A percentile compares a stretch with the other conserved stretches of the same genome.
Conservation (phyloP, 1,284 basidiomycete species). For the Coniophora puteana region DNA sequence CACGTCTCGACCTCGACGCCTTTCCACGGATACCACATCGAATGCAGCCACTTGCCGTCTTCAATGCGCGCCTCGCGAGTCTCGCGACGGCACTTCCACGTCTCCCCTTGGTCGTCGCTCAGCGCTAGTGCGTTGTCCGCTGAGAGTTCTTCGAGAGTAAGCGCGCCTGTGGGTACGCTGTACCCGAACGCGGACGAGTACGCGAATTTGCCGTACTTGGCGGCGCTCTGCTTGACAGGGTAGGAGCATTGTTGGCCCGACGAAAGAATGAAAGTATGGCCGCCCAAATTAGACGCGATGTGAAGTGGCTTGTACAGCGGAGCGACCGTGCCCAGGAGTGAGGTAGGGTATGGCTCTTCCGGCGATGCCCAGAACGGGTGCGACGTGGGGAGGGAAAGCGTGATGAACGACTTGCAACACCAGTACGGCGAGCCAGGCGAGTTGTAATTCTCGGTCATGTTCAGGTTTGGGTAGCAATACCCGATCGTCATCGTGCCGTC, state of each 20-base stretch:
- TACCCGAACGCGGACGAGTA: constrained; percentile 77
- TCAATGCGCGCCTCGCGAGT: constrained; percentile 64
- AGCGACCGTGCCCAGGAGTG: constrained; percentile 42
- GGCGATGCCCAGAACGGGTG: constrained; percentile 70
- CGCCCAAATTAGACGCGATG: constrained; percentile 58
- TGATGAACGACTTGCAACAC: constrained; percentile 76
- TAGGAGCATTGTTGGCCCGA: constrained; percentile 80
- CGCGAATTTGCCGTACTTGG: constrained; percentile 76
- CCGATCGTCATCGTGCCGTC: constrained; percentile 76
- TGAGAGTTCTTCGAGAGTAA: constrained; percentile 68
- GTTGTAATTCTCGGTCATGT: constrained; percentile 79
- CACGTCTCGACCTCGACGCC: constrained; percentile 75
- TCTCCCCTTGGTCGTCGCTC: constrained; percentile 64
- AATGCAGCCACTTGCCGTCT: constrained; percentile 51
- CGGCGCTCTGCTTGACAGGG: constrained; percentile 71
- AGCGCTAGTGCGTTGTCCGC: constrained; percentile 69
- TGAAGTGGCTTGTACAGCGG: constrained; percentile 61
- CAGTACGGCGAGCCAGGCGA: constrained; percentile 81
- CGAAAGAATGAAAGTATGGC: constrained; percentile 69
- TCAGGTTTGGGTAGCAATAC: constrained; percentile 70
- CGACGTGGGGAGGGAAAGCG: constrained; percentile 56
- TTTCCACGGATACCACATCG: constrained; percentile 72
- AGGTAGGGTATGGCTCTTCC: constrained; percentile 59
- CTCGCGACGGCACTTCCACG: constrained; percentile 64
- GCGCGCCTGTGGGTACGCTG: constrained; percentile 65